phyloP scores from a whole-genome alignment of 2,329 filamentous ascomycete species.

The Exophiala mesophila region DNA sequence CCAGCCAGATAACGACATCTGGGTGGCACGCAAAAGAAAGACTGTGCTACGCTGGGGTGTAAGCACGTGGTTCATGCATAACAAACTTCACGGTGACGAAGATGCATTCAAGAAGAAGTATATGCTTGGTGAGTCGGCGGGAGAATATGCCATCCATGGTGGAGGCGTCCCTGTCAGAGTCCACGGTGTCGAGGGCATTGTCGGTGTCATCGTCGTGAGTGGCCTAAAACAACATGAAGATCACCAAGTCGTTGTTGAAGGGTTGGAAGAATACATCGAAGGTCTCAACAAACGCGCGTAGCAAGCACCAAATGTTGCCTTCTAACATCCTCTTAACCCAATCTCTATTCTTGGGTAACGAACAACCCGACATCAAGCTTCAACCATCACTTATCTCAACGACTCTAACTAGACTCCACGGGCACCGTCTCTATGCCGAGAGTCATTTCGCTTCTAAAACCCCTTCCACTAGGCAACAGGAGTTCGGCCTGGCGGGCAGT shows the following conservation, averaged over 20 bases:
- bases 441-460: no score
- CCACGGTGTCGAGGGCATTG: constrained; percentile 66
- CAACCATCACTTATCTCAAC: no score
- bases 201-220: constrained; percentile 65
- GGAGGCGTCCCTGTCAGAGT: constrained; percentile 71
- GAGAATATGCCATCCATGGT: constrained; percentile 70
- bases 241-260: constrained; percentile 69
- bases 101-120: constrained; percentile 60
- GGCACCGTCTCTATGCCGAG: no score
- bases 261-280: constrained; percentile 51
- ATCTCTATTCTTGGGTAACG: no score
- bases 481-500: no score
- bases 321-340: no score
- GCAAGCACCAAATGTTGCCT: neutral
- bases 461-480: no score
- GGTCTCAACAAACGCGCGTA: constrained; percentile 1
- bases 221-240: constrained; percentile 73
- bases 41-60: constrained; percentile 67
- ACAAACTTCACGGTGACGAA: constrained; percentile 63
- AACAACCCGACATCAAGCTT: no score
- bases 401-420: no score
- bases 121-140: constrained; percentile 52
- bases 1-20: constrained; percentile 65
- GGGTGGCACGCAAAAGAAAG: constrained; percentile 66
- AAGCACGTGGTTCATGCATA: constrained; percentile 66